Evolutionary conservation across 2,329 filamentous ascomycete genomes (phyloP).

Genomic region (Didymella segeticola): DNA sequence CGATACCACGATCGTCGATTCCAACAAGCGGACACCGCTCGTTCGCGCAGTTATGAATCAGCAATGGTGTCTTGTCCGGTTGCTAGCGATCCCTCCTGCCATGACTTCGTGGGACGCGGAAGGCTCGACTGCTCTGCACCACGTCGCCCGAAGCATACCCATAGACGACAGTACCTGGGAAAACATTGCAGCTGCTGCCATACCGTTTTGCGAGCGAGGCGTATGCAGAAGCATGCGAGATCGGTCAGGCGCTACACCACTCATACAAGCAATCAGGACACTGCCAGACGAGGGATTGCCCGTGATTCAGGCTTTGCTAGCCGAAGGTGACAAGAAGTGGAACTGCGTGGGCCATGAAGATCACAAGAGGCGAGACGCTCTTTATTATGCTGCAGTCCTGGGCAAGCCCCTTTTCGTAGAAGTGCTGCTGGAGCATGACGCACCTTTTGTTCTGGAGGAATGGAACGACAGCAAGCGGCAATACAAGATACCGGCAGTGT

Average conservation of each 20-base stretch:
- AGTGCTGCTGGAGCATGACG: constrained; percentile 36
- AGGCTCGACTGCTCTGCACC: constrained; percentile 43
- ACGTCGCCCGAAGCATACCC: constrained; percentile 35
- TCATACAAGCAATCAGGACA: constrained; percentile 40
- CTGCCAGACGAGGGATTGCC: constrained; percentile 39
- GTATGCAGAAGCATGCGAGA: constrained; percentile 44
- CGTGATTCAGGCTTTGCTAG: constrained; percentile 35
- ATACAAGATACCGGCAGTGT: constrained; percentile 7
- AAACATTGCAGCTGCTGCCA: constrained; percentile 32
- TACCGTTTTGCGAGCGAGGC: constrained; percentile 39
- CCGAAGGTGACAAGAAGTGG: constrained; percentile 23
- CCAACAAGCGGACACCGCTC: constrained; percentile 38
- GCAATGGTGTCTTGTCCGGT: constrained; percentile 36
- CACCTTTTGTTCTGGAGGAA: constrained; percentile 33
- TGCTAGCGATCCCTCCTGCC: constrained; percentile 38
- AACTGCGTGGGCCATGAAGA: constrained; percentile 44
- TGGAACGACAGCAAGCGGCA: constrained; percentile 27
- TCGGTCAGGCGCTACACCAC: constrained; percentile 41
- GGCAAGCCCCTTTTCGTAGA: constrained; percentile 37
- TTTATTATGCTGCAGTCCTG: constrained; percentile 38
- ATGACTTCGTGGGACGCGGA: constrained; percentile 42
- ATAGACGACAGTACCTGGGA: constrained; percentile 31
- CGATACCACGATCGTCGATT: constrained; percentile 31
- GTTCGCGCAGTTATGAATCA: constrained; percentile 37
- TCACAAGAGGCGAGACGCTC: constrained; percentile 33